These are phyloP conservation scores for Apiospora aurea DNA, from an alignment of 2,329 filamentous ascomycete genomes.

Conservation along the genomic window DNA sequence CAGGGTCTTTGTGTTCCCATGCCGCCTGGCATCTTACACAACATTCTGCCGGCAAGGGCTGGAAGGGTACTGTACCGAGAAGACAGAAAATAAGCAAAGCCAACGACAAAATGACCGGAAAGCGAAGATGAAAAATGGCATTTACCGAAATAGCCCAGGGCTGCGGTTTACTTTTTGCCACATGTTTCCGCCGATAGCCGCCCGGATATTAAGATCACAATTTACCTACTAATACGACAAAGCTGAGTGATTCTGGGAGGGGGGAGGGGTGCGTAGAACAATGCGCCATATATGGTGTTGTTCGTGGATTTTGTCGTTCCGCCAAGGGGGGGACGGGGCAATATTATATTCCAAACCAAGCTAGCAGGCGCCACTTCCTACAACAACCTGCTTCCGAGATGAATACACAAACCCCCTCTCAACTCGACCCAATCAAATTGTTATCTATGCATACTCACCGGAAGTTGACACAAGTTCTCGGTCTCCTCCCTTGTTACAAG, in stretches of 20 bases:
- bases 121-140: no score
- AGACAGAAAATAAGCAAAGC: background rate
- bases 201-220: background rate
- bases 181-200: background rate
- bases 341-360: slow-evolving; percentile 21
- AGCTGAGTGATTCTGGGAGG: background rate
- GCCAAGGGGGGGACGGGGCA: background rate
- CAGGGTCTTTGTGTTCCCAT: slow-evolving; percentile 2
- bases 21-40: background rate
- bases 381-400: background rate
- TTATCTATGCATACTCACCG: background rate
- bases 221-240: background rate
- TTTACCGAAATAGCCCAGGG: background rate
- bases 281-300: background rate
- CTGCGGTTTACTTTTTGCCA: background rate
- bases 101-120: background rate
- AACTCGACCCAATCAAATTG: background rate
- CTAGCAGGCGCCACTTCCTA: slow-evolving; percentile 12
- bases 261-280: background rate
- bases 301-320: background rate
- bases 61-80: background rate
- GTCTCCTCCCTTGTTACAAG: background rate
- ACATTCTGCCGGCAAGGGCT: background rate
- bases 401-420: background rate
- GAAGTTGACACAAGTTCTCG: background rate